phyloP scores from a whole-genome alignment of 306 rosid genomes.

The Cucumis cinereus region DNA sequence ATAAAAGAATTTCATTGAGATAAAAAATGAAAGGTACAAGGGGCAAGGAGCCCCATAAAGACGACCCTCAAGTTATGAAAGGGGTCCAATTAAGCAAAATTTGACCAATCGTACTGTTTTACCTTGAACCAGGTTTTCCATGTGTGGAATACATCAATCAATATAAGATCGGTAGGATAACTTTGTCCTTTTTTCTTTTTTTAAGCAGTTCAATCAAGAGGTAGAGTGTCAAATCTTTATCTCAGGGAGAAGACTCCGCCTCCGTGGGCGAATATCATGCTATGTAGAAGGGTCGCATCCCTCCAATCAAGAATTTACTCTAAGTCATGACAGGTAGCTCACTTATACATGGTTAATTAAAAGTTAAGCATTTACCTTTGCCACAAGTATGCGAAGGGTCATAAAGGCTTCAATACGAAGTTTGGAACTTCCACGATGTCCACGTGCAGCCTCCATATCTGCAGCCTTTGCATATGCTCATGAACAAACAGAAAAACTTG shows the following conservation, averaged over 20 bases:
- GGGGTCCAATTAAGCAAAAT: no score
- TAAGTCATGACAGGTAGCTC: neutral
- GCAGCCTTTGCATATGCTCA: constrained; percentile 56
- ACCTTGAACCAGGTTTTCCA: neutral
- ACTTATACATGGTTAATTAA: neutral
- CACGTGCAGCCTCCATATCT: constrained; percentile 72
- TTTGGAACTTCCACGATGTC: constrained; percentile 76
- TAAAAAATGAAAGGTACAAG: no score
- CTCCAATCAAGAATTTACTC: neutral
- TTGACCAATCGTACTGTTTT: neutral
- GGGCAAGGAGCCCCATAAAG: no score
- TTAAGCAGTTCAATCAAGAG: neutral
- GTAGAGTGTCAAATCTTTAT: neutral
- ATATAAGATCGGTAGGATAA: neutral
- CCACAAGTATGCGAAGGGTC: constrained; percentile 63
- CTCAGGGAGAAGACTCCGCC: neutral
- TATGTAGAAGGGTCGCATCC: neutral
- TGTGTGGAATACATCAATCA: neutral
- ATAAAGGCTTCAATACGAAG: constrained; percentile 69
- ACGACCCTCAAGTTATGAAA: no score
- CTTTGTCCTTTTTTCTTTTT: neutral
- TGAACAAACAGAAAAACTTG: constrained; percentile 9
- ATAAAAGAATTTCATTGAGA: no score
- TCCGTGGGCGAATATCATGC: neutral
- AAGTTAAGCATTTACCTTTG: constrained; percentile 45